These are phyloP conservation scores for Trametes coccinea DNA, from an alignment of 768 basidiomycete genomes.

Conservation along the genomic window DNA sequence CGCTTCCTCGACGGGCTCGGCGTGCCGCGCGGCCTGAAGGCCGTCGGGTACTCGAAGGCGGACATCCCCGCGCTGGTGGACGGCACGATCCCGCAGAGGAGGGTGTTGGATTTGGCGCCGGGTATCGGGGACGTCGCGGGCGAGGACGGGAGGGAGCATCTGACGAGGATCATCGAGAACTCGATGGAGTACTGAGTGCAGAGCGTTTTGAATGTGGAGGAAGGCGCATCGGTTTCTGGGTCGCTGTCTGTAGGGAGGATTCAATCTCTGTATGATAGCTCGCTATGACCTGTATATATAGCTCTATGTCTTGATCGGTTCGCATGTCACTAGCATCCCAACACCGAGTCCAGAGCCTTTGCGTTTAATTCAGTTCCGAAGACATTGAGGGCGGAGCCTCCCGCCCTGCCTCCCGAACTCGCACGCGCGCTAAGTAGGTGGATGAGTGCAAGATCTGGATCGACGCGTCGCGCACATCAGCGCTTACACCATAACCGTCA, in stretches of 20 bases:
- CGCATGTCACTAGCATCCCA: too few species aligned
- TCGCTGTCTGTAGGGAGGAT: too few species aligned
- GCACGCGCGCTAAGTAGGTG: too few species aligned
- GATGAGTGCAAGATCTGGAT: neutral
- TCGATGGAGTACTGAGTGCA: constrained; percentile 71
- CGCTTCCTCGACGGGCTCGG: constrained; percentile 83
- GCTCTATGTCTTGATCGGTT: neutral
- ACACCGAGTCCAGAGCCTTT: too few species aligned
- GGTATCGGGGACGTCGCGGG: constrained; percentile 82
- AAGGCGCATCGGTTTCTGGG: too few species aligned
- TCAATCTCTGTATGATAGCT: too few species aligned
- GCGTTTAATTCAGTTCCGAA: too few species aligned
- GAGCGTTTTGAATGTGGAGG: neutral
- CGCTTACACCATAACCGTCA: neutral
- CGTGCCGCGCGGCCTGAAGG: constrained; percentile 83
- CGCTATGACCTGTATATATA: neutral
- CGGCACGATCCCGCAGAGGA: constrained; percentile 88
- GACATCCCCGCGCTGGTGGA: constrained; percentile 81
- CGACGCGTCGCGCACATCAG: neutral
- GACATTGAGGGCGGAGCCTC: too few species aligned
- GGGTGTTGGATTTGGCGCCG: constrained; percentile 92
- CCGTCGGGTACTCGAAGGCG: constrained; percentile 68
- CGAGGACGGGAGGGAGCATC: constrained; percentile 80
- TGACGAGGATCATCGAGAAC: constrained; percentile 76
- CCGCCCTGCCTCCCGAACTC: too few species aligned